Conservation (phyloP, 768 basidiomycete species). For the Tephrocybe sp. region DNA sequence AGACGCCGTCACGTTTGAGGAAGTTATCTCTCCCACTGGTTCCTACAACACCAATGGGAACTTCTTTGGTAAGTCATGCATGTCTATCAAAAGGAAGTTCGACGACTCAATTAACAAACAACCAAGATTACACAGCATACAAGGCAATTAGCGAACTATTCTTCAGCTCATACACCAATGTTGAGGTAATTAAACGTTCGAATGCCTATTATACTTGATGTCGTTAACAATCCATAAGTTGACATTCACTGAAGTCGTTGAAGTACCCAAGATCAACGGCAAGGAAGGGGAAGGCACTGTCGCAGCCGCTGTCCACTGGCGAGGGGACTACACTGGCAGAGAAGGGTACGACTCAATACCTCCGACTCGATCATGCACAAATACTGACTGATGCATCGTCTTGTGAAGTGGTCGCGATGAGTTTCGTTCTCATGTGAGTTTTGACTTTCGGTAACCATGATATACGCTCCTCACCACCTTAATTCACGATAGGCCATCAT, state of each 20-base stretch:
- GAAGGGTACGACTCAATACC: background rate
- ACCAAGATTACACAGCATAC: slow-evolving; percentile 1
- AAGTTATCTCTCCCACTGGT: slow-evolving; percentile 6
- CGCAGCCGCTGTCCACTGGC: slow-evolving; percentile 5
- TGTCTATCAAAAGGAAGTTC: background rate
- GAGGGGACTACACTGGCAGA: slow-evolving; percentile 5
- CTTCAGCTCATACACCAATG: slow-evolving; percentile 2
- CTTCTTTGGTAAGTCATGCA: background rate
- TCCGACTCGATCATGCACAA: background rate
- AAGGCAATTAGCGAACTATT: slow-evolving; percentile 2
- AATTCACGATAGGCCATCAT: background rate
- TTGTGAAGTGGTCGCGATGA: slow-evolving; percentile 3
- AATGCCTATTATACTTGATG: background rate
- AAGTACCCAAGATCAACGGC: slow-evolving; percentile 5
- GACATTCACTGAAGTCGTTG: background rate
- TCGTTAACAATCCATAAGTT: background rate
- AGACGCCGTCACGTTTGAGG: slow-evolving; percentile 5
- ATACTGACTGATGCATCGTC: background rate
- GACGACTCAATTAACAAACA: background rate
- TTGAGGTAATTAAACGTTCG: background rate
- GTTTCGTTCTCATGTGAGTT: slow-evolving; percentile 7
- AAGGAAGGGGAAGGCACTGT: slow-evolving; percentile 8
- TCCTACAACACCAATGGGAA: slow-evolving; percentile 8
- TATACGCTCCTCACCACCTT: no score
- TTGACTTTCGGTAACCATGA: no score